These are phyloP conservation scores for Entomophthora muscae DNA, from an alignment of 371 early-diverging fungal genomes.

Conservation along the genomic window DNA sequence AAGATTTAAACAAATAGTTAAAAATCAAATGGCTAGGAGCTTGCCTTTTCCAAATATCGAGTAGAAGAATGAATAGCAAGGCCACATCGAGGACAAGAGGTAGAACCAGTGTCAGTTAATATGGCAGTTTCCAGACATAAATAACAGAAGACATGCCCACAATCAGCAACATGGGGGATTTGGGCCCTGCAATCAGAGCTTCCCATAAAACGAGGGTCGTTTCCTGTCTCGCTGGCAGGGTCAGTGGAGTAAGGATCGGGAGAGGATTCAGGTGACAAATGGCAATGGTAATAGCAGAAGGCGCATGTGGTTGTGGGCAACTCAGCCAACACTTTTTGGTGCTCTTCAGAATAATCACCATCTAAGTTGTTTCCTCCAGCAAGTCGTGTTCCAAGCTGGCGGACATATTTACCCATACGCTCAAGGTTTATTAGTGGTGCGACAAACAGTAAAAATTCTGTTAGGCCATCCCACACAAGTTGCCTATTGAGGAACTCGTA, in stretches of 20 bases:
- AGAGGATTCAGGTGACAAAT: neutral
- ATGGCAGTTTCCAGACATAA: neutral
- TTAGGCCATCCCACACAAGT: neutral
- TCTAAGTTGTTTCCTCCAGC: neutral
- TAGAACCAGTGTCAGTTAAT: neutral
- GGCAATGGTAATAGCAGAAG: neutral
- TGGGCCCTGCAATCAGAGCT: neutral
- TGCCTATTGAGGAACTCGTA: neutral
- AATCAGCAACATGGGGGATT: neutral
- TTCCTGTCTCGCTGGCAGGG: neutral
- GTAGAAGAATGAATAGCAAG: neutral
- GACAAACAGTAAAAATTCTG: neutral
- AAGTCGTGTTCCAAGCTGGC: neutral
- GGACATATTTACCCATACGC: neutral
- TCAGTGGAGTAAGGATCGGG: neutral
- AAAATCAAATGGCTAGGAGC: neutral
- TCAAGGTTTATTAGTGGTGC: neutral
- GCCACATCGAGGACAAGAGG: neutral
- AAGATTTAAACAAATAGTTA: too few species aligned
- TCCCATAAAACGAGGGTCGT: neutral
- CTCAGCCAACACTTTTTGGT: neutral
- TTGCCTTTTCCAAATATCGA: neutral
- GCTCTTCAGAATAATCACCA: neutral
- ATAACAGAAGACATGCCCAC: neutral
- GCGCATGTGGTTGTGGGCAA: neutral